These are phyloP conservation scores for Peziza echinospora DNA, from an alignment of 495 filamentous ascomycete genomes.

Conservation along the genomic window DNA sequence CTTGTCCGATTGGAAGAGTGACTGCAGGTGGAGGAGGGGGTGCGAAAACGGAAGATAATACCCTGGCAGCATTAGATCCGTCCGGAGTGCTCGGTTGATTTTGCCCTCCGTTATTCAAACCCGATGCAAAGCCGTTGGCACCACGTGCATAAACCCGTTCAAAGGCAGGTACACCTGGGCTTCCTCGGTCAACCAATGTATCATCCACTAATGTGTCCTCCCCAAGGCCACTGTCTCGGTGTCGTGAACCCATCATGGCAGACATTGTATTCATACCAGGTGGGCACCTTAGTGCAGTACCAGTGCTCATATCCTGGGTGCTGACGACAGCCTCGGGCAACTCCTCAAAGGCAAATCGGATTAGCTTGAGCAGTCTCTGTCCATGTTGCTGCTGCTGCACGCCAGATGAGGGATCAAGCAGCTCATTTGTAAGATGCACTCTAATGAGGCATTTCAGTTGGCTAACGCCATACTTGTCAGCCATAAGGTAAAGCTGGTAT, in stretches of 20 bases:
- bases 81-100: too few relatives aligned
- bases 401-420: constrained; percentile 16
- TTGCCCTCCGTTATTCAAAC: too few relatives aligned
- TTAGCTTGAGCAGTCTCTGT: constrained; percentile 12
- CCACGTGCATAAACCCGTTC: background rate
- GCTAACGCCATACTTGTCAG: constrained; percentile 19
- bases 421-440: constrained; percentile 18
- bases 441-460: constrained; percentile 20
- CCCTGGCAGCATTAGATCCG: background rate
- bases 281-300: background rate
- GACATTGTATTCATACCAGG: background rate
- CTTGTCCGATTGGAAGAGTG: background rate
- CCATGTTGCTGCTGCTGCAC: constrained; percentile 14
- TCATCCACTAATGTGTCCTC: background rate
- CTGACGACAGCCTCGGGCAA: constrained; percentile 9
- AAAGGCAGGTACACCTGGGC: background rate
- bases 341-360: constrained; percentile 19
- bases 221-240: background rate
- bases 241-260: background rate
- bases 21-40: background rate
- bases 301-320: background rate
- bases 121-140: too few relatives aligned
- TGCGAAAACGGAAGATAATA: background rate
- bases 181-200: background rate
- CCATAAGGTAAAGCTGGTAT: constrained; percentile 19